These are phyloP conservation scores for Globisporangium sylvaticum DNA, from an alignment of 352 stramenopile genomes.

Conservation along the genomic window DNA sequence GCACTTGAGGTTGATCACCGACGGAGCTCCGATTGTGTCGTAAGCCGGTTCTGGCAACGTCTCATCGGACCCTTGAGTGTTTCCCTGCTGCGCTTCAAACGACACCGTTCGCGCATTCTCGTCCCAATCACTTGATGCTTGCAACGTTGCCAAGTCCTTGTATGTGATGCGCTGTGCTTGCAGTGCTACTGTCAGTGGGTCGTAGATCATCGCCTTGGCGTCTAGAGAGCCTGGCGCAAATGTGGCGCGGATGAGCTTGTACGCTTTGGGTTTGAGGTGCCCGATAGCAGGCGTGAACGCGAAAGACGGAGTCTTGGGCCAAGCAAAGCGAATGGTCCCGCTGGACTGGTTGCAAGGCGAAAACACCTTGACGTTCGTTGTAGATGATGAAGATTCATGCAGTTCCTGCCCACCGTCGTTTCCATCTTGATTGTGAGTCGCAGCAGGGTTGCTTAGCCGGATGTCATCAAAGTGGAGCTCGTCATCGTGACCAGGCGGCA, in stretches of 20 bases:
- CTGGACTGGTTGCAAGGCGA: slow-evolving; percentile 65
- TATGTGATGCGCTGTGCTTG: slow-evolving; percentile 57
- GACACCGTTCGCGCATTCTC: slow-evolving; percentile 61
- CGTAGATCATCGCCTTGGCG: slow-evolving; percentile 32
- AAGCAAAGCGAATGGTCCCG: slow-evolving; percentile 71
- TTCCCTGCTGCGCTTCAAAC: slow-evolving; percentile 29
- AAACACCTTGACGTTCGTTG: slow-evolving; percentile 65
- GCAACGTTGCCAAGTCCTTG: slow-evolving; percentile 15
- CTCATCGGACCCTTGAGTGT: slow-evolving; percentile 15
- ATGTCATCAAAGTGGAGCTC: slow-evolving; percentile 88
- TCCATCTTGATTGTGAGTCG: not conserved
- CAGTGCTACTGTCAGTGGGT: slow-evolving; percentile 34
- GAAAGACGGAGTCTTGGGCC: slow-evolving; percentile 51
- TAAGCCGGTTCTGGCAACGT: slow-evolving; percentile 43
- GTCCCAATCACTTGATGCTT: slow-evolving; percentile 64
- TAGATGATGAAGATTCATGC: too few relatives aligned
- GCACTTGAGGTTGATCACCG: slow-evolving; percentile 43
- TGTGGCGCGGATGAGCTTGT: slow-evolving; percentile 70
- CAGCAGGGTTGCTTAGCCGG: slow-evolving; percentile 25
- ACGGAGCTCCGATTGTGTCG: slow-evolving; percentile 30
- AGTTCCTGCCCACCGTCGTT: slow-evolving; percentile 5
- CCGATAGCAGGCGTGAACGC: slow-evolving; percentile 68
- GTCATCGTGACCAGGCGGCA: slow-evolving; percentile 70
- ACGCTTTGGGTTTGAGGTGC: slow-evolving; percentile 53
- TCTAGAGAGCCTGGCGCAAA: slow-evolving; percentile 41